phyloP scores from a whole-genome alignment of 805 yeast genomes.

The Ogataea degrootiae region DNA sequence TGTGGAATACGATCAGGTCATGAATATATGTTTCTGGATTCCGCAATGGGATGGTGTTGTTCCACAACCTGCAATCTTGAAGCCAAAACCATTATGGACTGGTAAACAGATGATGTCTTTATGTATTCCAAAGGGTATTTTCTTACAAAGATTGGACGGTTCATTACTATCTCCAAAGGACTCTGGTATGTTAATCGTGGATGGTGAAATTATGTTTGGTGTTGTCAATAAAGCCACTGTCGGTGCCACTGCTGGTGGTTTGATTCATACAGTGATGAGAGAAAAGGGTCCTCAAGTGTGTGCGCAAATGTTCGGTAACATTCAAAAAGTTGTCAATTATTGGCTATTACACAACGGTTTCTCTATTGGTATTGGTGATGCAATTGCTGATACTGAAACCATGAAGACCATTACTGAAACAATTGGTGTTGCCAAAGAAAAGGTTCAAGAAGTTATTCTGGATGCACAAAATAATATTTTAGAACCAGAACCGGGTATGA shows the following conservation, averaged over 20 bases:
- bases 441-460: conserved; percentile 88
- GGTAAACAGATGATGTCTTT: conserved; percentile 92
- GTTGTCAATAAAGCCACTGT: conserved; percentile 97
- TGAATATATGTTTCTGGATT: conserved; percentile 96
- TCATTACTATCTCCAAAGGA: conserved; percentile 84
- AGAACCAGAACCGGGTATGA: conserved; percentile 99
- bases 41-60: conserved; percentile 98
- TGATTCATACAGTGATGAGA: conserved; percentile 94
- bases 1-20: conserved; percentile 86
- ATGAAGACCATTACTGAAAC: conserved; percentile 93
- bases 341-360: conserved; percentile 97
- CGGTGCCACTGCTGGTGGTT: conserved; percentile 98
- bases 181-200: conserved; percentile 90
- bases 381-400: conserved; percentile 96
- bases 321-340: conserved; percentile 92
- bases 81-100: conserved; percentile 96
- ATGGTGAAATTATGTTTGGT: conserved; percentile 97
- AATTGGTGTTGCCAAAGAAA: conserved; percentile 85
- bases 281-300: conserved; percentile 93
- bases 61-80: conserved; percentile 90
- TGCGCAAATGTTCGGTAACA: conserved; percentile 84
- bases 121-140: conserved; percentile 95
- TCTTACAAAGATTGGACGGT: conserved; percentile 89
- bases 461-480: conserved; percentile 88
- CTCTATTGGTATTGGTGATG: conserved; percentile 99